Conservation (phyloP, 257 asterid genomes). For the Leonotis leonurus region DNA sequence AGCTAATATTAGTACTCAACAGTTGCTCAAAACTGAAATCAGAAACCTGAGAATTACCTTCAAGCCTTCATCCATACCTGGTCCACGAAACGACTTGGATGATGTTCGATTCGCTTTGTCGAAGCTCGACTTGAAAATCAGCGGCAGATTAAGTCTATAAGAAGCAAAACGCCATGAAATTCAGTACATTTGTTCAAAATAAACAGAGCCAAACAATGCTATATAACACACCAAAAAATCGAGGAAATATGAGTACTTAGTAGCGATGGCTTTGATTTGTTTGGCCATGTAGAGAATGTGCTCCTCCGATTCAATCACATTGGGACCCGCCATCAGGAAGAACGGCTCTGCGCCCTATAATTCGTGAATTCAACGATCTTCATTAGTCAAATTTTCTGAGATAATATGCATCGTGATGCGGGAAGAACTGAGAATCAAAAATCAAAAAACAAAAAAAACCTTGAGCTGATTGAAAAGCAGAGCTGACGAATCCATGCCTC, state of each 20-base stretch:
- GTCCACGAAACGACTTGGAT: conserved; percentile 86
- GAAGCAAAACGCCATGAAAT: neutral
- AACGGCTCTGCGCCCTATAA: conserved; percentile 74
- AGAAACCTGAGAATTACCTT: conserved; percentile 32
- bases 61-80: conserved; percentile 74
- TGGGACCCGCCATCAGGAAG: conserved; percentile 85
- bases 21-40: neutral
- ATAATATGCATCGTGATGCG: neutral
- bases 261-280: conserved; percentile 48
- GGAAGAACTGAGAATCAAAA: neutral
- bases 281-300: conserved; percentile 76
- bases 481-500: conserved; percentile 55
- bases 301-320: conserved; percentile 89
- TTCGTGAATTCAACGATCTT: neutral
- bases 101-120: conserved; percentile 89
- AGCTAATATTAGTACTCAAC: neutral
- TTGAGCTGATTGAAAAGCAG: conserved; percentile 73
- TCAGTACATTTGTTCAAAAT: neutral
- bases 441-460: conserved; percentile 25
- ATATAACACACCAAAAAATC: neutral
- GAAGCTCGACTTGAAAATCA: conserved; percentile 81
- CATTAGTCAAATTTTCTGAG: neutral
- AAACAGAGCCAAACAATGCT: neutral
- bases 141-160: conserved; percentile 54
- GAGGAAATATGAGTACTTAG: conserved; percentile 30